phyloP scores from a whole-genome alignment of 2,329 filamentous ascomycete genomes.

The Epicoccum sorghinum region DNA sequence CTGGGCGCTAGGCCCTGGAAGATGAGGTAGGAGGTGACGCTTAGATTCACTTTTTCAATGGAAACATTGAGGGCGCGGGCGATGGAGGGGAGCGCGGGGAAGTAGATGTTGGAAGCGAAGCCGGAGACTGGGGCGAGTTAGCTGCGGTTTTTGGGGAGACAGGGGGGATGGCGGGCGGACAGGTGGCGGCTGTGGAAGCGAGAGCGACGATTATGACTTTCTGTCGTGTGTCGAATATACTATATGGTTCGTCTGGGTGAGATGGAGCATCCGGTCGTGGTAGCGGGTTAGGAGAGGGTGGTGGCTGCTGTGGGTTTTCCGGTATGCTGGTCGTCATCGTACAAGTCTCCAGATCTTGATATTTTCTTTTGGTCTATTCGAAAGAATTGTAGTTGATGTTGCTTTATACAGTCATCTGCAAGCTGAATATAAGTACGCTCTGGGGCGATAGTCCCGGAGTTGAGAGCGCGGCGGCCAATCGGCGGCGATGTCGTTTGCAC shows the following conservation, averaged over 20 bases:
- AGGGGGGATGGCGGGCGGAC: not conserved
- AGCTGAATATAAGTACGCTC: too few relatives aligned
- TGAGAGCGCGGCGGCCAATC: too few relatives aligned
- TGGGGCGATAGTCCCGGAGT: too few relatives aligned
- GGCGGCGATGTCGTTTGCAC: too few relatives aligned
- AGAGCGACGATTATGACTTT: not conserved
- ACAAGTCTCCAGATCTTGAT: too few relatives aligned
- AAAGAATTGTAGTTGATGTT: too few relatives aligned
- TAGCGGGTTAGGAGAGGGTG: not conserved
- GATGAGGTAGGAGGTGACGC: conserved; percentile 55
- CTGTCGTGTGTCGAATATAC: not conserved
- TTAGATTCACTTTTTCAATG: conserved; percentile 47
- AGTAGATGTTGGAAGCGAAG: conserved; percentile 49
- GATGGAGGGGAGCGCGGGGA: conserved; percentile 52
- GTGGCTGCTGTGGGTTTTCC: too few relatives aligned
- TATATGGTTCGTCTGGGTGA: not conserved
- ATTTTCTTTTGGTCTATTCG: too few relatives aligned
- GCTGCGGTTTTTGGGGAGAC: too few relatives aligned
- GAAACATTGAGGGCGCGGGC: conserved; percentile 50
- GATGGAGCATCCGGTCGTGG: not conserved
- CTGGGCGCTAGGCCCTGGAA: conserved; percentile 54
- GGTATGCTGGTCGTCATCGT: too few relatives aligned
- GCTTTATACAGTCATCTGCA: too few relatives aligned
- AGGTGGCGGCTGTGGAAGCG: not conserved
- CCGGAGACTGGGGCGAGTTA: not conserved